A percentile compares a stretch with the other conserved stretches of the same genome.
Conservation (phyloP, 1,284 basidiomycete genomes). For the Papiliotrema laurentii region DNA sequence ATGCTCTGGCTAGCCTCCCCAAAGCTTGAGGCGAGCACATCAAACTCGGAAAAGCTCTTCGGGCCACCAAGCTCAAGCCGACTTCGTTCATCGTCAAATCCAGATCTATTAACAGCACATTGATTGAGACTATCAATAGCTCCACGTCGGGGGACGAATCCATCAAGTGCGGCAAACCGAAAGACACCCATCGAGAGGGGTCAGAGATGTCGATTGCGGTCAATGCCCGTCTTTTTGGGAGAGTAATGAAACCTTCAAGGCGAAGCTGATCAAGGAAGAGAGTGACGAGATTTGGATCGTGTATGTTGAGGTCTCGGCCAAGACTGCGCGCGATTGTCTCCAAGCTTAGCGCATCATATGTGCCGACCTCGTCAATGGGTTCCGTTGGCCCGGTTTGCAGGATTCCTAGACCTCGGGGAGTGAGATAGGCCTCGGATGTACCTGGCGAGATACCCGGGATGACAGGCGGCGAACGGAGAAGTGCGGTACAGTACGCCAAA, state of each 20-base stretch:
- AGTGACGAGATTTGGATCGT: constrained; percentile 55
- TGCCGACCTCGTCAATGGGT: constrained; percentile 31
- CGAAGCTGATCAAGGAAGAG: constrained; percentile 59
- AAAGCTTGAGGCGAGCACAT: constrained; percentile 63
- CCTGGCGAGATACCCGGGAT: neutral
- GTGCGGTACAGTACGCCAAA: constrained; percentile 52
- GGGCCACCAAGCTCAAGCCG: constrained; percentile 61
- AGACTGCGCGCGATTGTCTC: constrained; percentile 60
- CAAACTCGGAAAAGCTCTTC: constrained; percentile 66
- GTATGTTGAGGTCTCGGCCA: constrained; percentile 58
- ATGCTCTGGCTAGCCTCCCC: constrained; percentile 47
- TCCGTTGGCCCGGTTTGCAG: neutral
- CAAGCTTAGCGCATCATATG: constrained; percentile 59
- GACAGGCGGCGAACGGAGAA: constrained; percentile 32
- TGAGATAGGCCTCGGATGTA: neutral
- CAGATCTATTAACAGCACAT: constrained; percentile 63
- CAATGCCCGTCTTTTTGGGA: neutral
- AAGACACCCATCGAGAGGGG: constrained; percentile 37
- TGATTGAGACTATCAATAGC: constrained; percentile 64
- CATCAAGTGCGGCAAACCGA: constrained; percentile 64
- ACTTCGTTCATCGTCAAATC: constrained; percentile 69
- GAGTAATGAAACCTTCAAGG: constrained; percentile 54
- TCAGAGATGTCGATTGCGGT: neutral
- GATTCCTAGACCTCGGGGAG: neutral
- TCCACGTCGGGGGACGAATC: constrained; percentile 69